phyloP scores from a whole-genome alignment of 78 protist species.

The Monosiga brevicollis region DNA sequence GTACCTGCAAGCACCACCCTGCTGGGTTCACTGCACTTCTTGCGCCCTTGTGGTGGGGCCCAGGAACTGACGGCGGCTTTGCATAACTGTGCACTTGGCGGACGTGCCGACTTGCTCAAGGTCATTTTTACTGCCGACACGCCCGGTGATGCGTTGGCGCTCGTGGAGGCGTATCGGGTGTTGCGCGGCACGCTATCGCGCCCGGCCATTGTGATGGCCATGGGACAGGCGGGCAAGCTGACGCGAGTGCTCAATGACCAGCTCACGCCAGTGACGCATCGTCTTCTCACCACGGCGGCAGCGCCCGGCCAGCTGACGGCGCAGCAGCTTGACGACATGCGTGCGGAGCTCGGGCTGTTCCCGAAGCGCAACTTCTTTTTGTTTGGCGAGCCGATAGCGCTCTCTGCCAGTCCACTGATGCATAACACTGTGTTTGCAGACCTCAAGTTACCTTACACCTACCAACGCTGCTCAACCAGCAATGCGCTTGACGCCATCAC shows the following conservation, averaged over 20 bases:
- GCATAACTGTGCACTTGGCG: background rate
- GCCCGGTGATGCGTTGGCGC: background rate
- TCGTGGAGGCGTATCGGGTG: background rate
- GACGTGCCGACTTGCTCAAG: conserved; percentile 49
- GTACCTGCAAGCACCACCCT: too few species aligned
- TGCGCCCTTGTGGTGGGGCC: too few species aligned
- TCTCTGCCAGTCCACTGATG: conserved; percentile 35
- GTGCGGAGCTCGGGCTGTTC: conserved; percentile 18
- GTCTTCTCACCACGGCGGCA: conserved; percentile 30
- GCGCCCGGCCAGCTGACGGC: conserved; percentile 65
- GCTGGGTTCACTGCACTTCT: too few species aligned
- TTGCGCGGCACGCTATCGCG: background rate
- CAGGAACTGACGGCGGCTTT: too few species aligned
- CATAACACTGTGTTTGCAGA: conserved; percentile 39
- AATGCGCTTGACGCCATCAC: background rate
- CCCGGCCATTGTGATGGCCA: conserved; percentile 40
- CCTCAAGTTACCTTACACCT: background rate
- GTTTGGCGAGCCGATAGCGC: conserved; percentile 32
- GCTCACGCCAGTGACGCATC: conserved; percentile 59
- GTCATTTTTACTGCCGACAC: conserved; percentile 30
- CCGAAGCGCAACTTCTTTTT: conserved; percentile 11
- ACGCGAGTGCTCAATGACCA: conserved; percentile 36
- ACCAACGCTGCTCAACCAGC: conserved; percentile 18
- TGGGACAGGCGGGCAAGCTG: conserved; percentile 48
- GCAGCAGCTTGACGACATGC: conserved; percentile 10